Percentiles rank a stretch among this genome's conserved stretches.
Conservation (phyloP, 2,329 filamentous ascomycete species). For the Diplocarpon rosae region DNA sequence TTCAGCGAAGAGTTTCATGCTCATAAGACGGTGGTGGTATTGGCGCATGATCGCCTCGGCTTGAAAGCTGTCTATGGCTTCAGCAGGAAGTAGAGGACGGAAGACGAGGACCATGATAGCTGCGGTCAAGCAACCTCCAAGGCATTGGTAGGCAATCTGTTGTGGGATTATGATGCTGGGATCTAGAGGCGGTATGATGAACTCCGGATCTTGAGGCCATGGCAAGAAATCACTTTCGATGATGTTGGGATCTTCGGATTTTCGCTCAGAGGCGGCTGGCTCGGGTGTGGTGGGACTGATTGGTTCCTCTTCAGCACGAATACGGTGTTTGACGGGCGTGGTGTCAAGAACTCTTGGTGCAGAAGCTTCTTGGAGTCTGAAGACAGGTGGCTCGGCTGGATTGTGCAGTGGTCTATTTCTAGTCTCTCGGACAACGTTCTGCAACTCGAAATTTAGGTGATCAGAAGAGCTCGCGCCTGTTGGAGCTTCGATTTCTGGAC, state of each 20-base stretch:
- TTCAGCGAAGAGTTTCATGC: constrained; percentile 48
- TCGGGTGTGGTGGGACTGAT: constrained; percentile 9
- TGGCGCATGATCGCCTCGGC: constrained; percentile 46
- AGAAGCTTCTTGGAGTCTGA: constrained; percentile 21
- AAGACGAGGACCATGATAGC: constrained; percentile 51
- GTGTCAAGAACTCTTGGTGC: constrained; percentile 6
- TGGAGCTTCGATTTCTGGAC: constrained; percentile 16
- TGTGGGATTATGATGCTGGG: constrained; percentile 43
- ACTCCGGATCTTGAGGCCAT: constrained; percentile 45
- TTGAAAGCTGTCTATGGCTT: constrained; percentile 44
- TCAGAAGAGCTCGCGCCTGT: constrained; percentile 12
- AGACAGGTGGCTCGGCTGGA: constrained; percentile 14
- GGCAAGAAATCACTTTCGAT: constrained; percentile 49
- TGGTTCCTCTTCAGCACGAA: constrained; percentile 6
- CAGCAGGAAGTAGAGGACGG: constrained; percentile 42
- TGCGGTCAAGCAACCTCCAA: constrained; percentile 45
- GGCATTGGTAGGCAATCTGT: constrained; percentile 44
- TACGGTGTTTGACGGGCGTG: neutral
- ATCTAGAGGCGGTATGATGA: constrained; percentile 43
- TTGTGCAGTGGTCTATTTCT: constrained; percentile 6
- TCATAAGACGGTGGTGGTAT: constrained; percentile 48
- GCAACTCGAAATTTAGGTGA: constrained; percentile 6
- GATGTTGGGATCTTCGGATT: constrained; percentile 27
- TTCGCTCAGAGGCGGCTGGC: constrained; percentile 9
- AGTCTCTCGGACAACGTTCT: constrained; percentile 1